These are phyloP conservation scores for Hanseniaspora lachancei DNA, from an alignment of 805 yeast genomes.

Conservation along the genomic window DNA sequence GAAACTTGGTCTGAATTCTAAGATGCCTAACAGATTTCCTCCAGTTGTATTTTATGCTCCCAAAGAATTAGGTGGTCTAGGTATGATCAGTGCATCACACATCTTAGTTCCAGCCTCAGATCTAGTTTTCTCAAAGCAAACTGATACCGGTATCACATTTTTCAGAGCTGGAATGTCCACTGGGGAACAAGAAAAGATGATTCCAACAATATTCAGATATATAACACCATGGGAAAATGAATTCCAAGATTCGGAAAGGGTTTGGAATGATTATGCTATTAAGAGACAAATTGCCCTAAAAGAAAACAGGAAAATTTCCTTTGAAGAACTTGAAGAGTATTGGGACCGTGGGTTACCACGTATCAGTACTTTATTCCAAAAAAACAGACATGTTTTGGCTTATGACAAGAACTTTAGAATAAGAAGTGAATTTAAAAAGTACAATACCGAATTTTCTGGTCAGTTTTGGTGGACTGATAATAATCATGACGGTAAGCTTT, in stretches of 20 bases:
- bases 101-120: slow-evolving; percentile 90
- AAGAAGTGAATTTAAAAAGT: slow-evolving; percentile 67
- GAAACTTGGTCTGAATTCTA: slow-evolving; percentile 86
- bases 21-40: slow-evolving; percentile 97
- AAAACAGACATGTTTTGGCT: slow-evolving; percentile 86
- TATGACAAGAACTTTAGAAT: slow-evolving; percentile 88
- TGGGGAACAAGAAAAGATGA: slow-evolving; percentile 53
- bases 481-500: slow-evolving; percentile 87
- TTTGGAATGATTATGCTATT: slow-evolving; percentile 93
- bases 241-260: slow-evolving; percentile 83
- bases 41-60: slow-evolving; percentile 98
- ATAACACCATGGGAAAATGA: slow-evolving; percentile 95
- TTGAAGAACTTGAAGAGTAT: slow-evolving; percentile 83
- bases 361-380: slow-evolving; percentile 86
- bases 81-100: slow-evolving; percentile 95
- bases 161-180: slow-evolving; percentile 88
- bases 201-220: slow-evolving; percentile 89
- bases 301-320: slow-evolving; percentile 71
- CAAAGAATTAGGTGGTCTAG: slow-evolving; percentile 91
- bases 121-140: slow-evolving; percentile 78
- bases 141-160: slow-evolving; percentile 88
- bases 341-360: slow-evolving; percentile 98
- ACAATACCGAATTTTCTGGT: slow-evolving; percentile 54
- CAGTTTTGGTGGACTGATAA: slow-evolving; percentile 96
- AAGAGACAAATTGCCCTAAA: slow-evolving; percentile 77